These are phyloP conservation scores for Seiridium unicorne DNA, from an alignment of 2,329 filamentous ascomycete species.

Conservation along the genomic window DNA sequence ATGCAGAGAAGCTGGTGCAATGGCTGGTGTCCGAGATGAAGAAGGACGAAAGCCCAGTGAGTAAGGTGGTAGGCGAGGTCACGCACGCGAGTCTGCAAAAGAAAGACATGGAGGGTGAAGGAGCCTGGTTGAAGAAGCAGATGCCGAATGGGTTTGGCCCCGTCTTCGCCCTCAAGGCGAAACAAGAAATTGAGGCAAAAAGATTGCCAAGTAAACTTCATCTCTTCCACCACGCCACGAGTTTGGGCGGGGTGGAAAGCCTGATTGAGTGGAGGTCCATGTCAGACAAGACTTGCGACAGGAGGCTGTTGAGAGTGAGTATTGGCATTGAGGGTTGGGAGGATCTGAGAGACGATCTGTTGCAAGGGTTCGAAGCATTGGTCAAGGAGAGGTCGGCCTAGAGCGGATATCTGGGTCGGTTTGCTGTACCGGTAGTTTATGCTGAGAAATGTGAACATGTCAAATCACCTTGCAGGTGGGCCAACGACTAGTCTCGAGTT, in stretches of 20 bases:
- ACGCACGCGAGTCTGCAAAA: slow-evolving; percentile 79
- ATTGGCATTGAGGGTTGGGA: slow-evolving; percentile 84
- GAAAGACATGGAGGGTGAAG: slow-evolving; percentile 50
- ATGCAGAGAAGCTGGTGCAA: slow-evolving; percentile 64
- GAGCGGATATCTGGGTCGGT: background rate
- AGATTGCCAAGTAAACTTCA: slow-evolving; percentile 73
- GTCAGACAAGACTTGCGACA: slow-evolving; percentile 74
- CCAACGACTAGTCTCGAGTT: too few relatives aligned
- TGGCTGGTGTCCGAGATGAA: slow-evolving; percentile 57
- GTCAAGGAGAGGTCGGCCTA: slow-evolving; percentile 24
- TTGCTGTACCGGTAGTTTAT: background rate
- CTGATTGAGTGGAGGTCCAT: slow-evolving; percentile 95
- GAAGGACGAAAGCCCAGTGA: slow-evolving; percentile 37
- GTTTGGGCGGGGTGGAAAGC: slow-evolving; percentile 89
- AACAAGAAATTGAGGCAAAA: slow-evolving; percentile 58
- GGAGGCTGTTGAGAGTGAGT: slow-evolving; percentile 73
- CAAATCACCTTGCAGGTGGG: background rate
- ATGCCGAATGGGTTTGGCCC: slow-evolving; percentile 91
- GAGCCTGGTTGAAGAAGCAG: slow-evolving; percentile 75
- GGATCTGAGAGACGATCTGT: slow-evolving; percentile 76
- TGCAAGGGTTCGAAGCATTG: slow-evolving; percentile 63
- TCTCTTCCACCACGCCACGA: slow-evolving; percentile 93
- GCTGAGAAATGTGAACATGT: background rate
- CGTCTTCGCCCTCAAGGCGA: slow-evolving; percentile 76
- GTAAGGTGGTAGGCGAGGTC: slow-evolving; percentile 57